Conservation (phyloP, 176 grass and related monocot genomes). For the Chloris gayana region DNA sequence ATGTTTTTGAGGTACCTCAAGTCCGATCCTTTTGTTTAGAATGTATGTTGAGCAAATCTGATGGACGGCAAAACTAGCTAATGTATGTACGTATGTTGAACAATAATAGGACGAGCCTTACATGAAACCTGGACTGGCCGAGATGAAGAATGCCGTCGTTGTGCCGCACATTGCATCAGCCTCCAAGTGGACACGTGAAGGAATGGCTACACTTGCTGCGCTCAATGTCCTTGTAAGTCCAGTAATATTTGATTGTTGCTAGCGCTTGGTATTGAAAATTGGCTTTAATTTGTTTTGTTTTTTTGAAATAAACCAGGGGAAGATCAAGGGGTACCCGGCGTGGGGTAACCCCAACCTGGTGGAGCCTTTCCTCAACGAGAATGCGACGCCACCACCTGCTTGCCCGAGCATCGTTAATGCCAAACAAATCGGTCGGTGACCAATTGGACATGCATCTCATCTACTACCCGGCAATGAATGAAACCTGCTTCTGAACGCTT, state of each 20-base stretch:
- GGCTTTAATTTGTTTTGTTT: neutral
- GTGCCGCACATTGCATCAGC: constrained; percentile 95
- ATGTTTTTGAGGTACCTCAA: constrained; percentile 77
- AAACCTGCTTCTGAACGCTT: neutral
- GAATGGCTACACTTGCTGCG: constrained; percentile 62
- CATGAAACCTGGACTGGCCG: constrained; percentile 91
- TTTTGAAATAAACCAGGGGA: constrained; percentile 52
- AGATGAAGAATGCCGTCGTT: constrained; percentile 84
- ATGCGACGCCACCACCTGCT: constrained; percentile 51
- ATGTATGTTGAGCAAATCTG: too few species aligned
- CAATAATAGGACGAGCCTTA: constrained; percentile 69
- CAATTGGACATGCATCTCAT: neutral
- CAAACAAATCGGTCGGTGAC: constrained; percentile 69
- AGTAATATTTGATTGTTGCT: neutral
- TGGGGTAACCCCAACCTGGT: constrained; percentile 77
- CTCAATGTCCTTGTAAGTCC: constrained; percentile 87
- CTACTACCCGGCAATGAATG: constrained; percentile 6
- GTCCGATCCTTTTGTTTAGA: too few species aligned
- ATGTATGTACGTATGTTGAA: too few species aligned
- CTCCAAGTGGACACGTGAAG: constrained; percentile 55
- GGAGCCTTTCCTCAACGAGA: constrained; percentile 76
- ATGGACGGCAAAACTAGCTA: too few species aligned
- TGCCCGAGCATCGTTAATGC: constrained; percentile 94
- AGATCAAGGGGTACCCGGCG: constrained; percentile 80
- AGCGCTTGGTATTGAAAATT: neutral